Conservation (phyloP, 1,139 yeast genomes). For the Magnusiomyces suaveolens region DNA sequence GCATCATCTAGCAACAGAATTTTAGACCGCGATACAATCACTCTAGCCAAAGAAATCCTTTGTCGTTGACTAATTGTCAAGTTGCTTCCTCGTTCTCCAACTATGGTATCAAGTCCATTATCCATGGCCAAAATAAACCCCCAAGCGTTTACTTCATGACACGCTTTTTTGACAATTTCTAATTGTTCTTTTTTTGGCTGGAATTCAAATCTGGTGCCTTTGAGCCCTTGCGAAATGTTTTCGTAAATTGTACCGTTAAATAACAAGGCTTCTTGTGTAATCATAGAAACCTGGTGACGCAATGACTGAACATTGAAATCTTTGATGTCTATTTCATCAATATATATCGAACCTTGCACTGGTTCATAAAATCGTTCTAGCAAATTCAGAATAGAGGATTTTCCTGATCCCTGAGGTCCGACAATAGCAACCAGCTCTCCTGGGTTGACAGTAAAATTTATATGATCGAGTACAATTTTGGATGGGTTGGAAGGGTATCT, state of each 20-base stretch:
- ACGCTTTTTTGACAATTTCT: constrained; percentile 30
- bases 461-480: constrained; percentile 53
- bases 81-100: constrained; percentile 46
- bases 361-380: constrained; percentile 59
- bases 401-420: constrained; percentile 95
- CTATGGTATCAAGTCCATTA: constrained; percentile 42
- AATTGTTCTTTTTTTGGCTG: constrained; percentile 28
- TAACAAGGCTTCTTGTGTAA: constrained; percentile 80
- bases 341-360: constrained; percentile 49
- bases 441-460: constrained; percentile 49
- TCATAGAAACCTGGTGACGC: constrained; percentile 68
- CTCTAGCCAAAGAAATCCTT: constrained; percentile 79
- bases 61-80: constrained; percentile 85
- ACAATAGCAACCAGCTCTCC: constrained; percentile 85
- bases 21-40: constrained; percentile 54
- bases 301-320: constrained; percentile 59
- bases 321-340: constrained; percentile 58
- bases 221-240: constrained; percentile 63
- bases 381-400: constrained; percentile 70
- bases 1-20: constrained; percentile 67
- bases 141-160: constrained; percentile 36
- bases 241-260: constrained; percentile 76
- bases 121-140: constrained; percentile 34
- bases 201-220: constrained; percentile 45
- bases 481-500: constrained; percentile 77